Percentiles rank a stretch among this genome's conserved stretches.
phyloP scores from a whole-genome alignment of 345 rosid species.

The Populus nigra region DNA sequence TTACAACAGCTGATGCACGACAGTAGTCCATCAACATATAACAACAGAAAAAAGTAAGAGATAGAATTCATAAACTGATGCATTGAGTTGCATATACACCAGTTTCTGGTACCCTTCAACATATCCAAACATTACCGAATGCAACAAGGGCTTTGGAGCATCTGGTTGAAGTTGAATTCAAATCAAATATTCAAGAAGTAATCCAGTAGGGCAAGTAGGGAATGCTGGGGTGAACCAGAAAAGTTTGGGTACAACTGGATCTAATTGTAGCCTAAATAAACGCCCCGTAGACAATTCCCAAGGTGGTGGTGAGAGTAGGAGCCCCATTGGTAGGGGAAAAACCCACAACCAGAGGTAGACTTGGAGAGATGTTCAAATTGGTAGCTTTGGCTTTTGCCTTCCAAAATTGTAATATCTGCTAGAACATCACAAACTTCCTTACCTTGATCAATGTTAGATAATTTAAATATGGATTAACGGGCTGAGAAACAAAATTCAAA shows the following conservation, averaged over 20 bases:
- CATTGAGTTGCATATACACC: neutral
- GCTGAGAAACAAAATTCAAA: too few relatives aligned
- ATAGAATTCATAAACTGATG: neutral
- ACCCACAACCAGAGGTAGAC: neutral
- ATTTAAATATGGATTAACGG: too few relatives aligned
- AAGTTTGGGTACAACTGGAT: constrained; percentile 10
- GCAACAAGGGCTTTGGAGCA: neutral
- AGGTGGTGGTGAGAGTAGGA: neutral
- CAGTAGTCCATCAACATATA: neutral
- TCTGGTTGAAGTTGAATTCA: neutral
- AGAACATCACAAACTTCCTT: too few relatives aligned
- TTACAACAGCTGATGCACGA: neutral
- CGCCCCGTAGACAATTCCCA: neutral
- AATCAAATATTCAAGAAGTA: neutral
- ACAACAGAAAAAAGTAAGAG: neutral
- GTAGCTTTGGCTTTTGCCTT: too few relatives aligned
- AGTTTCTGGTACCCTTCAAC: neutral
- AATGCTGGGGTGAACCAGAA: constrained; percentile 15
- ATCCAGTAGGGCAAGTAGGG: neutral
- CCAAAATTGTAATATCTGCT: too few relatives aligned
- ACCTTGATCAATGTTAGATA: too few relatives aligned
- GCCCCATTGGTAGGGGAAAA: neutral
- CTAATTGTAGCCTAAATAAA: constrained; percentile 19
- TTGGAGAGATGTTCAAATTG: too few relatives aligned
- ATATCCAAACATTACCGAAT: neutral